Base-by-base conservation (phyloP, 495 filamentous ascomycete genomes). In the Penicillium goetzii region DNA sequence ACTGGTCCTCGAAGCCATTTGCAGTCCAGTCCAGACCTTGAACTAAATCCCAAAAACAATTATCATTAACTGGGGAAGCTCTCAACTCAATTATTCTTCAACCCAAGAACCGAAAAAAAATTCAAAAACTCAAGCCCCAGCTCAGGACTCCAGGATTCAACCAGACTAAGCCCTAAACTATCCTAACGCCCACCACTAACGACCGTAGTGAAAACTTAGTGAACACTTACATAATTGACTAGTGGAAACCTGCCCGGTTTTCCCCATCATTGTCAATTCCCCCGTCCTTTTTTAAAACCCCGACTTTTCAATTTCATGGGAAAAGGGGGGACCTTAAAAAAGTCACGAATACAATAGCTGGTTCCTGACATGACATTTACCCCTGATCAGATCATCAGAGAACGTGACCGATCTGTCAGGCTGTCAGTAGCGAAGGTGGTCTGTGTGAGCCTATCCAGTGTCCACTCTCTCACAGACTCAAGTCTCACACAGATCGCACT, bases 401-500 rank as follows among this genome's bases (percentile, higher is more conserved):
- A 49, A 25, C 45, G 45, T 26, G 47, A 51, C 47, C 25, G 2
- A 17, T 4, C 23, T n/a, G 23, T 51, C 47, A 26, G 4, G 3
- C 15, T 49, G 21, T 2, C 14, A 50, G 25, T 9, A 6, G 3
- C 17, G 4, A 28, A 30, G 11, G 26, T 47, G 41, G 40, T 36
- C 52, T 55, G n/a, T 36, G 17, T 15, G 51, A 36, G n/a, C 23
- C 47, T 25, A 50, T 54, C 51, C 40, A 25, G 15, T n/a, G 11
- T 34, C 33, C 36, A 5, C 15, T 14, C 34, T 36, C 8, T 11
- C 34, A 36, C 10, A 1, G 9, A 36, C 36, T 14, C 36, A 32
- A 38, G 17, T 41, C 38, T 53, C 58, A 43, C 30, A 58, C 41
- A 61, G 64, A 66, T 66, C 64, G 45, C 58, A 17, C 43, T 12